phyloP scores from a whole-genome alignment of 768 basidiomycete genomes.

The Termitomyces titanicus region DNA sequence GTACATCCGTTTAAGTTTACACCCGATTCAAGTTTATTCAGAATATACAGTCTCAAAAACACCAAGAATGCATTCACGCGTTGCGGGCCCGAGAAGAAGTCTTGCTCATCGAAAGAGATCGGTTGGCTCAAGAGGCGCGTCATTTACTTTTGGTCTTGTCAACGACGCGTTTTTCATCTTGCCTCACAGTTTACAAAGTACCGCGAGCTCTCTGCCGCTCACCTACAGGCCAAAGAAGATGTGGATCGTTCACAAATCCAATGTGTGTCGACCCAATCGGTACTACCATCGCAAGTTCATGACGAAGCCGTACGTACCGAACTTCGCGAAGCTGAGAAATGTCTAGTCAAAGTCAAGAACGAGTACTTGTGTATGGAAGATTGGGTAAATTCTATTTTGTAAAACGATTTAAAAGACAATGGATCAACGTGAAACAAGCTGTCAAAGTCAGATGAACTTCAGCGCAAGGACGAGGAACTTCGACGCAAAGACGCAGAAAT shows the following conservation, averaged over 20 bases:
- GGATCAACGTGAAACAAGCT: not conserved
- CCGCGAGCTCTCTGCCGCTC: not conserved
- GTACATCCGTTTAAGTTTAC: not conserved
- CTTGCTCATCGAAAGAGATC: not conserved
- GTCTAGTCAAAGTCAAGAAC: conserved; percentile 26
- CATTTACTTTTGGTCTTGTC: not conserved
- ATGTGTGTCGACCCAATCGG: not conserved
- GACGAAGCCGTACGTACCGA: not conserved
- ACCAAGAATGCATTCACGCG: not conserved
- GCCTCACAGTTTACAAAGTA: not conserved
- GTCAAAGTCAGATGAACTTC: not conserved
- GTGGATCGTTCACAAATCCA: not conserved
- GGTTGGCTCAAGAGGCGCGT: conserved; percentile 25
- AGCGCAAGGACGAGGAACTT: not conserved
- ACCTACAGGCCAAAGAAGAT: not conserved
- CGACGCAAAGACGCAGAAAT: not conserved
- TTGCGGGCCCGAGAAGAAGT: not conserved
- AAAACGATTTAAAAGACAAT: not conserved
- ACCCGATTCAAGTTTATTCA: not conserved
- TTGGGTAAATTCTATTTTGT: conserved; percentile 13
- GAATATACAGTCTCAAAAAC: not conserved
- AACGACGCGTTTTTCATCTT: conserved; percentile 1
- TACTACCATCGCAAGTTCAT: not conserved
- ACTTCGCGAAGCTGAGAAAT: conserved; percentile 25
- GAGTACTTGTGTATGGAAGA: conserved; percentile 26